Conservation (phyloP, 805 yeast species). For the Torulaspora gathmanii region DNA sequence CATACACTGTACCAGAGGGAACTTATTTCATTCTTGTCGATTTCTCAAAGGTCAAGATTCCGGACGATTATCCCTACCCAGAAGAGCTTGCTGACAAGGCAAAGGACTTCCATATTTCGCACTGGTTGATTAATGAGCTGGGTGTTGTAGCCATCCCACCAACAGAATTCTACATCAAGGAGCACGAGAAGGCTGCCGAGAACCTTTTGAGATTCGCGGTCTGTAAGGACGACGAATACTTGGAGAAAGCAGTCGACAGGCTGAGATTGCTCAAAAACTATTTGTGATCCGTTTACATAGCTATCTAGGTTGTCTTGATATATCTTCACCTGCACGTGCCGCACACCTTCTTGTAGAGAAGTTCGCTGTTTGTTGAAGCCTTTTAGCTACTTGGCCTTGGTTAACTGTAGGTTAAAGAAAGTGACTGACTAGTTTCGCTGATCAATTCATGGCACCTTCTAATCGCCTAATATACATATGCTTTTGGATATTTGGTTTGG, state of each 20-base stretch:
- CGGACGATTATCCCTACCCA: slow-evolving; percentile 67
- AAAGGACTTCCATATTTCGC: slow-evolving; percentile 81
- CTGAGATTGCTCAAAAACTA: slow-evolving; percentile 66
- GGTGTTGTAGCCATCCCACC: slow-evolving; percentile 98
- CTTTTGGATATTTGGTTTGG: slow-evolving; percentile 79
- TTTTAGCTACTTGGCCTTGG: neutral
- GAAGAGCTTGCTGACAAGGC: slow-evolving; percentile 63
- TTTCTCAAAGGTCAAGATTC: slow-evolving; percentile 75
- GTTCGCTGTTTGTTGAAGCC: neutral
- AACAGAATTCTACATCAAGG: slow-evolving; percentile 79
- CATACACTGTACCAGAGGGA: slow-evolving; percentile 89
- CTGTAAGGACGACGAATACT: slow-evolving; percentile 81
- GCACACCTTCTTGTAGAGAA: neutral
- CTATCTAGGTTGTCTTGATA: neutral
- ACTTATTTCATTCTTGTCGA: slow-evolving; percentile 90
- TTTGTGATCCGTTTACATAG: slow-evolving; percentile 30
- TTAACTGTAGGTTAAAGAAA: neutral
- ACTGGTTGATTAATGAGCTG: slow-evolving; percentile 86
- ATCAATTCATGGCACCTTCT: neutral
- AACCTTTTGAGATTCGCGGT: slow-evolving; percentile 89
- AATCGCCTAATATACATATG: slow-evolving; percentile 39
- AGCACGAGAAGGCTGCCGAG: slow-evolving; percentile 71
- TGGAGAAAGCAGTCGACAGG: slow-evolving; percentile 77
- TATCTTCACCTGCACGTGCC: neutral
- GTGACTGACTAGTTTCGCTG: neutral